phyloP scores from a whole-genome alignment of 768 basidiomycete genomes.

The Asterophora parasitica region DNA sequence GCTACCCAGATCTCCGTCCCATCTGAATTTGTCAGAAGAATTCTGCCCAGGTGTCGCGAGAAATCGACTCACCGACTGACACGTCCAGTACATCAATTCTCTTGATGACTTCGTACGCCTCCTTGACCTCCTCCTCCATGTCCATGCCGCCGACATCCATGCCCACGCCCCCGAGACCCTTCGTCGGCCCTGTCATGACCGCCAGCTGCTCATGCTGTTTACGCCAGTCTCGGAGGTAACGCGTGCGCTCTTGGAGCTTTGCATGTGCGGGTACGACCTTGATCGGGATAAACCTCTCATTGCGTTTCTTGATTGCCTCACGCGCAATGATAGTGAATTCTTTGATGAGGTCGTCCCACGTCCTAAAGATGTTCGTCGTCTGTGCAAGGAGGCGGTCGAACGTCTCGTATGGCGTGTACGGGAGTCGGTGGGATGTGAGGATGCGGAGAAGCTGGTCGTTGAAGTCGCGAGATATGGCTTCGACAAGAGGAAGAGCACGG shows the following conservation, averaged over 20 bases:
- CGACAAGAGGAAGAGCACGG: conserved; percentile 92
- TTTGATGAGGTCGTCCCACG: conserved; percentile 88
- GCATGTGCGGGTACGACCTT: conserved; percentile 89
- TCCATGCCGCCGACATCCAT: conserved; percentile 87
- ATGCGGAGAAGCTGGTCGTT: conserved; percentile 92
- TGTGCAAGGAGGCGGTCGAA: conserved; percentile 83
- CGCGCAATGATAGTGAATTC: conserved; percentile 91
- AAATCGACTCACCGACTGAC: conserved; percentile 61
- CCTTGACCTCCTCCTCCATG: conserved; percentile 96
- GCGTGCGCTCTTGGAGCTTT: conserved; percentile 81
- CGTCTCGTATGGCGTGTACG: conserved; percentile 91
- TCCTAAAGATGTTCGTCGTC: conserved; percentile 73
- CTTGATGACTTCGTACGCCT: conserved; percentile 96
- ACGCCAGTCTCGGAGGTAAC: conserved; percentile 88
- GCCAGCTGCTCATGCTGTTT: conserved; percentile 97
- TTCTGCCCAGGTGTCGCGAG: not conserved
- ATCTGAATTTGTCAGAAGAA: conserved; percentile 42
- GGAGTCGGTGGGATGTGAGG: conserved; percentile 83
- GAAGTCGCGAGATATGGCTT: conserved; percentile 97
- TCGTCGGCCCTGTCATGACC: conserved; percentile 94
- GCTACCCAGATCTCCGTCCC: conserved; percentile 98
- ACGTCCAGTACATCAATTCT: conserved; percentile 95
- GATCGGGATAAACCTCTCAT: conserved; percentile 94
- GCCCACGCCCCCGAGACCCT: conserved; percentile 69
- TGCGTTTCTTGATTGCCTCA: conserved; percentile 85